Evolutionary conservation across 306 rosid species (phyloP), one percentile per base, ranked within the genome.

Genomic region (Senna tora): DNA sequence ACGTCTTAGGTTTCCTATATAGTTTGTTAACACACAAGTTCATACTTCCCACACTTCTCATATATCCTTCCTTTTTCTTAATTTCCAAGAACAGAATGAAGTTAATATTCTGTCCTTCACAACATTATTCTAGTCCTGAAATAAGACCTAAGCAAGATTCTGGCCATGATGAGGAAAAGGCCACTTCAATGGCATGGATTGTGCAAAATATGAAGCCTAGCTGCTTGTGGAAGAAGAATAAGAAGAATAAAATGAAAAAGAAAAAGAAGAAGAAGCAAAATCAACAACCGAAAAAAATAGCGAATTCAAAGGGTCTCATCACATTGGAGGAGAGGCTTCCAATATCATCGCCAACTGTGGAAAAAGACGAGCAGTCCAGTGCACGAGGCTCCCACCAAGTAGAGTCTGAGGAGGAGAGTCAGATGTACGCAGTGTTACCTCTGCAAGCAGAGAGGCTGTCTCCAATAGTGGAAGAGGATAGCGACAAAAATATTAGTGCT

Each of bases 251-350:
- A 60, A 77, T 14, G 6, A 14, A 25, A 20, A 47, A 6, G 47
- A 9, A 10, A n/a, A 12, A 36, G 20, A 56, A 46, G 4, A 17
- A 42, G 5, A 41, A 9, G 0, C 65, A 5, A 5, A 22, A 34
- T n/a, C 45, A 16, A n/a, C 21, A 59, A 38, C 66, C 10, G 6
- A n/a, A n/a, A n/a, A n/a, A n/a, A n/a, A n/a, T n/a, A n/a, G 75
- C 22, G 69, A 60, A 57, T 57, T 57, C 41, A 13, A 6, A 57
- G 28, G 54, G 65, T 52, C 30, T 2, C 3, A 33, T 56, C 14
- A 58, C 84, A 36, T 60, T 78, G 38, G 73, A 76, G 55, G 86
- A 82, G 19, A 73, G 85, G 81, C 73, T 79, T 71, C 72, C 61
- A 25, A 61, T 64, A 17, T 75, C 85, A 32, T n/a, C n/a, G n/a